These are phyloP conservation scores for Backusella macrospora DNA, from an alignment of 192 early-diverging fungal genomes.

Conservation along the genomic window DNA sequence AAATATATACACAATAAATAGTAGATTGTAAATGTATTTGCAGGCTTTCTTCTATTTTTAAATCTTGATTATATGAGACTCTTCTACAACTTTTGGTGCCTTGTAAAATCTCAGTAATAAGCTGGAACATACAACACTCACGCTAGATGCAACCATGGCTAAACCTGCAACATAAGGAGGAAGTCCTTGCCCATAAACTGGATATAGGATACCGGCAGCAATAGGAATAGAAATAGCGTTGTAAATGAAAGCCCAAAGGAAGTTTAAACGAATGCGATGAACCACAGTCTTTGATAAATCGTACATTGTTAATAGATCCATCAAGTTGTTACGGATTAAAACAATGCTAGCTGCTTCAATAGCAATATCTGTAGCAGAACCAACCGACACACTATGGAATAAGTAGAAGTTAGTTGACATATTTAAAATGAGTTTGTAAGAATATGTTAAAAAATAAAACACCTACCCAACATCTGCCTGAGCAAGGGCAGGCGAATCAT, in stretches of 20 bases:
- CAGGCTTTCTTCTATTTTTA: neutral
- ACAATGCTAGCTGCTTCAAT: slow-evolving; percentile 89
- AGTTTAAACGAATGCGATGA: slow-evolving; percentile 81
- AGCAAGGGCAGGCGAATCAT: slow-evolving; percentile 90
- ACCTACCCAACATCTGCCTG: slow-evolving; percentile 77
- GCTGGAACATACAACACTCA: slow-evolving; percentile 84
- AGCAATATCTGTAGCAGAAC: slow-evolving; percentile 87
- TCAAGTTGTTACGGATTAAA: slow-evolving; percentile 76
- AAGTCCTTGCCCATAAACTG: slow-evolving; percentile 55
- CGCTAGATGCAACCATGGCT: slow-evolving; percentile 86
- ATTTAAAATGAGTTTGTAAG: neutral
- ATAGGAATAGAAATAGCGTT: slow-evolving; percentile 89
- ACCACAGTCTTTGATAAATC: slow-evolving; percentile 76
- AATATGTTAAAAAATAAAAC: neutral
- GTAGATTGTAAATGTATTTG: too few relatives aligned
- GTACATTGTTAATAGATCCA: slow-evolving; percentile 79
- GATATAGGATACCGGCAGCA: slow-evolving; percentile 83
- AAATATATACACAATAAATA: too few relatives aligned
- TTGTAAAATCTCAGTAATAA: slow-evolving; percentile 55
- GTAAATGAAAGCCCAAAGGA: slow-evolving; percentile 88
- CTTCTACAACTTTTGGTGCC: slow-evolving; percentile 24
- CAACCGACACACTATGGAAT: slow-evolving; percentile 72
- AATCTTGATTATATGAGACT: slow-evolving; percentile 12
- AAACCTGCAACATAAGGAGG: slow-evolving; percentile 84
- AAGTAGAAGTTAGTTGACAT: neutral